These are phyloP conservation scores for Gossypium lobatum DNA, from an alignment of 441 rosid genomes.

Conservation along the genomic window DNA sequence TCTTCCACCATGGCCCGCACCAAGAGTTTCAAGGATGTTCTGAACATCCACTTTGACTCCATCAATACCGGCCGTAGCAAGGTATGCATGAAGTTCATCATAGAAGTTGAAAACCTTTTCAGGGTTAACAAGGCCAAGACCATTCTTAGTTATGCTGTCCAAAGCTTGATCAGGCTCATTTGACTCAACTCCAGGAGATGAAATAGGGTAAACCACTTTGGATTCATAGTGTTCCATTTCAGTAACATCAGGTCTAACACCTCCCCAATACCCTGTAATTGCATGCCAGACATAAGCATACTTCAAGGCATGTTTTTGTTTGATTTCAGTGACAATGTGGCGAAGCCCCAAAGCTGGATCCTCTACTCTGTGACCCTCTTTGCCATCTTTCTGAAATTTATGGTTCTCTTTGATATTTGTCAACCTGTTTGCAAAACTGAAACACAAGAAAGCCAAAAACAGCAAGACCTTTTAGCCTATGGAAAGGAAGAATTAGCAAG, in stretches of 20 bases:
- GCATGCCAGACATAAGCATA: conserved; percentile 73
- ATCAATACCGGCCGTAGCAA: conserved; percentile 55
- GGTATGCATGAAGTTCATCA: conserved; percentile 56
- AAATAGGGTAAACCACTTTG: conserved; percentile 41
- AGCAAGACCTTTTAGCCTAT: background rate
- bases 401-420: conserved; percentile 53
- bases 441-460: background rate
- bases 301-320: conserved; percentile 41
- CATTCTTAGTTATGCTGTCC: conserved; percentile 38
- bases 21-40: conserved; percentile 65
- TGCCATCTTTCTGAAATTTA: conserved; percentile 56
- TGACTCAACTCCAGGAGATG: conserved; percentile 48
- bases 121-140: conserved; percentile 59
- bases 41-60: conserved; percentile 73
- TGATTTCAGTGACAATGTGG: conserved; percentile 39
- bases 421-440: conserved; percentile 55
- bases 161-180: conserved; percentile 41
- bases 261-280: conserved; percentile 73
- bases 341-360: conserved; percentile 48
- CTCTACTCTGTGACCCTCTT: conserved; percentile 43
- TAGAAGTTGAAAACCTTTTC: conserved; percentile 51
- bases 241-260: conserved; percentile 36
- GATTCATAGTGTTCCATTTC: conserved; percentile 60
- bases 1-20: conserved; percentile 62
- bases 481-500: background rate